These are phyloP conservation scores for Camellia oleifera DNA, from an alignment of 179 eudicot genomes.

Conservation along the genomic window DNA sequence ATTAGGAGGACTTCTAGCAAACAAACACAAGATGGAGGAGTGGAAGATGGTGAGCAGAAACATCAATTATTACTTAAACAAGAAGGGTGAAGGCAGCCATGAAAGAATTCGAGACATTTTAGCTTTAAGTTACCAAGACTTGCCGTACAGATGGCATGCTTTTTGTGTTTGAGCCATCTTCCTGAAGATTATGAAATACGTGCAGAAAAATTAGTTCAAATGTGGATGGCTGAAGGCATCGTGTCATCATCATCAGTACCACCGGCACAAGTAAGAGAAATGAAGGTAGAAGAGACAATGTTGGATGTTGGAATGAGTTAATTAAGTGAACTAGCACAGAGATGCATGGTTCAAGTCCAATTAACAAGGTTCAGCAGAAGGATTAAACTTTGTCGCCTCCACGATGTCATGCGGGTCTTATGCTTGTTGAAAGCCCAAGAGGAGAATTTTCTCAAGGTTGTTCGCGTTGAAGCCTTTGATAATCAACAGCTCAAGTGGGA, in stretches of 20 bases:
- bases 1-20: slow-evolving; percentile 21
- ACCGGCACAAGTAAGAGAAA: background rate
- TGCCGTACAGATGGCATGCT: slow-evolving; percentile 27
- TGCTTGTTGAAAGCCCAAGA: slow-evolving; percentile 22
- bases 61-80: background rate
- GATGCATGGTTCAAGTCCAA: slow-evolving; percentile 20
- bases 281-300: slow-evolving; percentile 10
- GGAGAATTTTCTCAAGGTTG: slow-evolving; percentile 15
- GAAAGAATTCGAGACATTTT: slow-evolving; percentile 15
- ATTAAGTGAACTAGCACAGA: slow-evolving; percentile 10
- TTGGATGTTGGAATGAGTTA: slow-evolving; percentile 16
- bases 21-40: slow-evolving; percentile 20
- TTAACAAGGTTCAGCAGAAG: background rate
- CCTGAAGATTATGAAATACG: slow-evolving; percentile 19
- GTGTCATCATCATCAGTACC: background rate
- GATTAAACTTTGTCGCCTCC: no score
- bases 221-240: slow-evolving; percentile 3
- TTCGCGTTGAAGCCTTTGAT: background rate
- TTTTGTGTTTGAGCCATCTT: slow-evolving; percentile 20
- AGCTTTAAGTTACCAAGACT: slow-evolving; percentile 19
- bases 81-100: background rate
- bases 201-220: slow-evolving; percentile 9
- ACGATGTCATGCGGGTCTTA: slow-evolving; percentile 5
- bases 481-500: background rate
- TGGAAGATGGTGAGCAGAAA: slow-evolving; percentile 26